These are phyloP conservation scores for Aphanomyces euteiches DNA, from an alignment of 352 stramenopile genomes.

Conservation along the genomic window DNA sequence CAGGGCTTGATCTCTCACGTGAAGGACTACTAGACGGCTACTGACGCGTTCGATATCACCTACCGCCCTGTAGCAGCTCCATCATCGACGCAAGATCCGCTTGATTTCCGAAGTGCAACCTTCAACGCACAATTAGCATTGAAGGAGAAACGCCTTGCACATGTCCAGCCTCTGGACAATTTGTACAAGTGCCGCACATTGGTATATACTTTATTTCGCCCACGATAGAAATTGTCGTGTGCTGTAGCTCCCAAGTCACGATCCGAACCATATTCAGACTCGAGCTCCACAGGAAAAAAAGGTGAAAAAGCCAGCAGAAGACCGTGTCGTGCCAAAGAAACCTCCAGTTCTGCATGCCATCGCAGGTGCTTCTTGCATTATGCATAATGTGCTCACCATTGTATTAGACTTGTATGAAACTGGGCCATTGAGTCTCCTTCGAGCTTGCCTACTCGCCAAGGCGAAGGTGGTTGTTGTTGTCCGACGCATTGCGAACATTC, in stretches of 20 bases:
- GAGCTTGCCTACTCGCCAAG: constrained; percentile 68
- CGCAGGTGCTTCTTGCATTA: constrained; percentile 41
- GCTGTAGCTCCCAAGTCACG: constrained; percentile 57
- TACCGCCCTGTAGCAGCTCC: constrained; percentile 38
- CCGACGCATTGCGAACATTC: constrained; percentile 87
- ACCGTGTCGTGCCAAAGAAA: constrained; percentile 22
- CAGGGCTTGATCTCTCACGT: background rate
- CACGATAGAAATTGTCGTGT: background rate
- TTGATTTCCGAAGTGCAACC: constrained; percentile 50
- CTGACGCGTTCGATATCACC: constrained; percentile 38
- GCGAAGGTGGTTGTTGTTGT: constrained; percentile 82
- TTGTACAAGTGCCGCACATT: constrained; percentile 82
- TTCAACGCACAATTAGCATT: constrained; percentile 64
- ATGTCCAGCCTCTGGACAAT: constrained; percentile 70
- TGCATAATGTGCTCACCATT: background rate
- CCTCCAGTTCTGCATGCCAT: constrained; percentile 54
- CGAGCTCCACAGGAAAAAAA: constrained; percentile 23
- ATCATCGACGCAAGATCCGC: constrained; percentile 23
- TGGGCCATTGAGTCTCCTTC: constrained; percentile 82
- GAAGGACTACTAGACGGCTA: background rate
- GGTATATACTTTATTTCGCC: constrained; percentile 1
- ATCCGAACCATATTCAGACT: constrained; percentile 45
- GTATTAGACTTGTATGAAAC: constrained; percentile 64
- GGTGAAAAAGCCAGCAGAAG: constrained; percentile 27
- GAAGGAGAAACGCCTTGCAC: constrained; percentile 29